Percentiles rank a stretch among this genome's conserved stretches.
phyloP scores from a whole-genome alignment of 1,284 basidiomycete species.

The Hemileia vastatrix region DNA sequence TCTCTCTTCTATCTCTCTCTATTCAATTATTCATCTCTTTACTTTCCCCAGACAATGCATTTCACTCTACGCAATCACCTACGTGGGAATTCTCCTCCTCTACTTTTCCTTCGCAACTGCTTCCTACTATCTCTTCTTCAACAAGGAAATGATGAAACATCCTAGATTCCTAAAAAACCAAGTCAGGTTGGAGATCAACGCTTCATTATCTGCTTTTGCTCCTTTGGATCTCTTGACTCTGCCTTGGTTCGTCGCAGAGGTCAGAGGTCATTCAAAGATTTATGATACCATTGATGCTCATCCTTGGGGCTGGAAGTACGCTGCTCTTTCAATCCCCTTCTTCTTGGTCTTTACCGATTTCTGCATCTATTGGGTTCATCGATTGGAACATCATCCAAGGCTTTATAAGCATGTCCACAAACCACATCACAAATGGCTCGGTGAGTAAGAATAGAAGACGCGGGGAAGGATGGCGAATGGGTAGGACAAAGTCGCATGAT shows the following conservation, averaged over 20 bases:
- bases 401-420: constrained; percentile 79
- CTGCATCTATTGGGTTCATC: constrained; percentile 86
- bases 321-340: constrained; percentile 39
- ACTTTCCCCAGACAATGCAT: constrained; percentile 67
- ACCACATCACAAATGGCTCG: constrained; percentile 97
- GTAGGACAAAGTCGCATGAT: no score
- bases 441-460: no score
- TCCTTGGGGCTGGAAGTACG: constrained; percentile 39
- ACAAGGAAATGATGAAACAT: constrained; percentile 91
- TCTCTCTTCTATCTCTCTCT: no score
- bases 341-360: constrained; percentile 89
- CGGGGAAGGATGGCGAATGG: constrained; percentile 99
- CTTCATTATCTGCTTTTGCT: constrained; percentile 68
- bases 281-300: constrained; percentile 52
- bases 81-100: constrained; percentile 68
- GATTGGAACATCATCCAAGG: constrained; percentile 73
- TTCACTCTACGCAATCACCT: constrained; percentile 65
- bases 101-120: no score
- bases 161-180: constrained; percentile 86
- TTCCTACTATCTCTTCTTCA: constrained; percentile 85
- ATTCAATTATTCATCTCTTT: no score
- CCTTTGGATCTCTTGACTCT: constrained; percentile 59
- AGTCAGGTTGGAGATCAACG: constrained; percentile 69
- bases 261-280: constrained; percentile 77
- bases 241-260: constrained; percentile 89